A percentile compares a stretch with the other conserved stretches of the same genome.
These are phyloP conservation scores for Leccinum truebloodii DNA, from an alignment of 768 basidiomycete genomes.

Conservation along the genomic window DNA sequence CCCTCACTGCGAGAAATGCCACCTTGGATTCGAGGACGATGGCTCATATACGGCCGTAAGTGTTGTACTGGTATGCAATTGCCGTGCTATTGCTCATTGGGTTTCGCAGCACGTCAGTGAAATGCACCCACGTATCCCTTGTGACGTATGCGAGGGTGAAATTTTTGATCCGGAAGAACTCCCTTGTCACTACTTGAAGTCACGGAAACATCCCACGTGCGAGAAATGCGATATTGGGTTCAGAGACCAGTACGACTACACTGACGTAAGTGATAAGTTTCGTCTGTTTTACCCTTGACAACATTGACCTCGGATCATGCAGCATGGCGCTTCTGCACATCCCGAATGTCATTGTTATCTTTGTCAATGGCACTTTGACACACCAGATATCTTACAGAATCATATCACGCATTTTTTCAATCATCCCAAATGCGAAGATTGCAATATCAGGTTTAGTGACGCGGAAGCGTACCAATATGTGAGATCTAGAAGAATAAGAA, in stretches of 20 bases:
- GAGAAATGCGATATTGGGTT: conserved; percentile 30
- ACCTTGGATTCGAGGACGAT: conserved; percentile 37
- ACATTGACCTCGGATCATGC: conserved; percentile 13
- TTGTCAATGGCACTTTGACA: conserved; percentile 44
- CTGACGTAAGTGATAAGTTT: conserved; percentile 23
- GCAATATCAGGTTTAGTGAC: conserved; percentile 44
- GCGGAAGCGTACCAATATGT: conserved; percentile 40
- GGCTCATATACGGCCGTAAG: conserved; percentile 32
- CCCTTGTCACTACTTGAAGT: conserved; percentile 27
- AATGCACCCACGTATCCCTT: conserved; percentile 39
- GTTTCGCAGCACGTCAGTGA: conserved; percentile 39
- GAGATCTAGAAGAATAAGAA: conserved; percentile 7
- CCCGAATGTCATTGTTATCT: conserved; percentile 35
- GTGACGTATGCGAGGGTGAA: conserved; percentile 30
- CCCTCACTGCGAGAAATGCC: conserved; percentile 37
- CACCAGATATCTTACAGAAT: conserved; percentile 34
- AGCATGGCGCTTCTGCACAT: conserved; percentile 35
- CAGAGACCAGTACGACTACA: conserved; percentile 27
- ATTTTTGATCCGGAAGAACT: conserved; percentile 27
- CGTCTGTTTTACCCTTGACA: background rate
- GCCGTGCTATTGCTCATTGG: conserved; percentile 3
- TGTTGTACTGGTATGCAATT: background rate
- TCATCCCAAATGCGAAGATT: conserved; percentile 48
- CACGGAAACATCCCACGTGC: conserved; percentile 31
- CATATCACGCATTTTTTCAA: conserved; percentile 43